phyloP scores from a whole-genome alignment of 495 filamentous ascomycete genomes.

The Podospora conica region DNA sequence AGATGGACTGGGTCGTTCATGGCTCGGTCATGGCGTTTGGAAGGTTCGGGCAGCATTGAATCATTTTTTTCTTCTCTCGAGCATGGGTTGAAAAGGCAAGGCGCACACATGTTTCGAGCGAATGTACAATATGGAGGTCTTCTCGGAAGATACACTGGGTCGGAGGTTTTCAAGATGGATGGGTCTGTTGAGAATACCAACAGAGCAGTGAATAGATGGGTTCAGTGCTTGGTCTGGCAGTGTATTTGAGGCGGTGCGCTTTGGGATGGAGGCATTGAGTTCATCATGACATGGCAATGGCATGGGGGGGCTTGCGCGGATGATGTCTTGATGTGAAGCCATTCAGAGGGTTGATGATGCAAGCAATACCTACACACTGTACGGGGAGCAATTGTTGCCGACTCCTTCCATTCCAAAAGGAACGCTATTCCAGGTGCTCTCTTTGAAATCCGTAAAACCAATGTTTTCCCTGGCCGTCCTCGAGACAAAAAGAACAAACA shows the following conservation, averaged over 20 bases:
- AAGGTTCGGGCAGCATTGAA: background rate
- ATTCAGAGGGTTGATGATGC: background rate
- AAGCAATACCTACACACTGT: background rate
- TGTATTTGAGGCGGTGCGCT: background rate
- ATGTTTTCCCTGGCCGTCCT: background rate
- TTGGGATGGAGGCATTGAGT: background rate
- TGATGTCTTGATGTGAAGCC: background rate
- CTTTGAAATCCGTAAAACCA: background rate
- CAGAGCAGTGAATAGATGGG: background rate
- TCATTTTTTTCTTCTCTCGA: background rate
- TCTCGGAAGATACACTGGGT: background rate
- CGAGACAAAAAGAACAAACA: background rate
- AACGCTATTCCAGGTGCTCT: background rate
- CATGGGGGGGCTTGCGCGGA: background rate
- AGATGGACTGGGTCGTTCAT: background rate
- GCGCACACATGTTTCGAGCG: background rate
- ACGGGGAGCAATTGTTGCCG: background rate
- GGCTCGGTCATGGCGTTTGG: background rate
- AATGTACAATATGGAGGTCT: background rate
- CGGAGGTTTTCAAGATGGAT: too few relatives aligned
- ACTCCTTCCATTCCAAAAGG: background rate
- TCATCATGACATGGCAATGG: background rate
- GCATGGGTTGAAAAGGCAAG: background rate
- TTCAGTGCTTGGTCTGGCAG: background rate
- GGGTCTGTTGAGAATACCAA: background rate